A percentile compares a stretch with the other conserved stretches of the same genome.
These are phyloP conservation scores for Stromatinia cepivora DNA, from an alignment of 2,329 filamentous ascomycete species.

Conservation along the genomic window DNA sequence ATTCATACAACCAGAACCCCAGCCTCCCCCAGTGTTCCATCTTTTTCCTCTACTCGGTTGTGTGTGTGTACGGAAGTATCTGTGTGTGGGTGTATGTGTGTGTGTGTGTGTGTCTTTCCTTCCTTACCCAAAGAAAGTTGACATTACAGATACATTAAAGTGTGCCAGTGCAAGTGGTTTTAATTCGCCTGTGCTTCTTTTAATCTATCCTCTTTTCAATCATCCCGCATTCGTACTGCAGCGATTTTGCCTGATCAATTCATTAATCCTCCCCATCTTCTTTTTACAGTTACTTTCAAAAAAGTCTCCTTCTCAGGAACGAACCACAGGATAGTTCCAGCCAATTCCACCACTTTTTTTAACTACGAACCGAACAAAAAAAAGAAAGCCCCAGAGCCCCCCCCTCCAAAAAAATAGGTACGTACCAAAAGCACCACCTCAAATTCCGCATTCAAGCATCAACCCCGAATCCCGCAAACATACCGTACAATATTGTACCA, in stretches of 20 bases:
- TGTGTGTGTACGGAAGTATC: slow-evolving; percentile 11
- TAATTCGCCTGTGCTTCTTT: slow-evolving; percentile 33
- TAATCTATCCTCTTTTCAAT: slow-evolving; percentile 40
- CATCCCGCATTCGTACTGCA: slow-evolving; percentile 37
- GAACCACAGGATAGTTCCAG: slow-evolving; percentile 22
- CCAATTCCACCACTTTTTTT: not conserved
- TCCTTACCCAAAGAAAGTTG: not conserved
- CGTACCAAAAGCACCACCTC: slow-evolving; percentile 3
- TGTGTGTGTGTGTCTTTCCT: not conserved
- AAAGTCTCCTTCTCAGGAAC: slow-evolving; percentile 26
- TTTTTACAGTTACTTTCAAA: slow-evolving; percentile 29
- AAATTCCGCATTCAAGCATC: slow-evolving; percentile 3
- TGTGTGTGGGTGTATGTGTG: not conserved
- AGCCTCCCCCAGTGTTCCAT: slow-evolving; percentile 14
- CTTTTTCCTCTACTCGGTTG: slow-evolving; percentile 17
- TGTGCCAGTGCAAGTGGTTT: slow-evolving; percentile 8
- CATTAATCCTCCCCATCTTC: slow-evolving; percentile 37
- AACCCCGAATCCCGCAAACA: not conserved
- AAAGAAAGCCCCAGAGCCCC: not conserved
- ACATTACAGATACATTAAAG: not conserved
- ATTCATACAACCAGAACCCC: slow-evolving; percentile 18
- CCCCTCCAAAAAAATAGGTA: slow-evolving; percentile 6
- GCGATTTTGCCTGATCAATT: slow-evolving; percentile 41
- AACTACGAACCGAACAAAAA: not conserved
- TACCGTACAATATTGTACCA: not conserved